Conservation (phyloP, 164 flowering plant genomes). For the Cinnamomum micranthum region DNA sequence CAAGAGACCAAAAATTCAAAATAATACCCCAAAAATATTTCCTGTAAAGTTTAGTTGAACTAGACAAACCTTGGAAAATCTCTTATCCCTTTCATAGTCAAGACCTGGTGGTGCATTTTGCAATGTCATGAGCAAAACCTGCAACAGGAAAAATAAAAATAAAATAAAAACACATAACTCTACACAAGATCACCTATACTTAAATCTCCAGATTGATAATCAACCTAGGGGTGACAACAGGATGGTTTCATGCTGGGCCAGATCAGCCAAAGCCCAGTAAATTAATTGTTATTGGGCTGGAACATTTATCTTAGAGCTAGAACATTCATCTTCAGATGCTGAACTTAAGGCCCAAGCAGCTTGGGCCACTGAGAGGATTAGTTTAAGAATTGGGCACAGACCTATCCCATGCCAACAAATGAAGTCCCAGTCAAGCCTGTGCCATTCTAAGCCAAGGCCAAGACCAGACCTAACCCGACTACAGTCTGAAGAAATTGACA, state of each 20-base stretch:
- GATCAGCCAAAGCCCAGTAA: too few species aligned
- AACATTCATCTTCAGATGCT: not conserved
- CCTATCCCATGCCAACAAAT: not conserved
- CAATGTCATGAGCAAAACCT: constrained; percentile 96
- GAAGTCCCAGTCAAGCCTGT: too few species aligned
- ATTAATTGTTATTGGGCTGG: not conserved
- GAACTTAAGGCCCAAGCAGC: not conserved
- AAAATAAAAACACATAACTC: constrained; percentile 20
- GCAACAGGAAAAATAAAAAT: constrained; percentile 10
- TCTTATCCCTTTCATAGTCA: constrained; percentile 90
- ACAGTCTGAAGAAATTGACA: not conserved
- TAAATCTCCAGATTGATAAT: not conserved
- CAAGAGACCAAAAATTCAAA: not conserved
- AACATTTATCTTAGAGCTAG: not conserved
- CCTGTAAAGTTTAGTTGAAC: constrained; percentile 3
- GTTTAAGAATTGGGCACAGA: not conserved
- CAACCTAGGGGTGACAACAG: not conserved
- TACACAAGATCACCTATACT: constrained; percentile 51
- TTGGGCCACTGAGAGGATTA: not conserved
- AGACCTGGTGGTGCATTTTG: constrained; percentile 99
- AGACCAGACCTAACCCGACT: constrained; percentile 21
- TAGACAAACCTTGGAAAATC: constrained; percentile 76
- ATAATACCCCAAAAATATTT: not conserved
- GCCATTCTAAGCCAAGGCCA: not conserved
- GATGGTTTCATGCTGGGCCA: not conserved